Conservation (phyloP, 495 filamentous ascomycete genomes). For the Parathielavia appendiculata region DNA sequence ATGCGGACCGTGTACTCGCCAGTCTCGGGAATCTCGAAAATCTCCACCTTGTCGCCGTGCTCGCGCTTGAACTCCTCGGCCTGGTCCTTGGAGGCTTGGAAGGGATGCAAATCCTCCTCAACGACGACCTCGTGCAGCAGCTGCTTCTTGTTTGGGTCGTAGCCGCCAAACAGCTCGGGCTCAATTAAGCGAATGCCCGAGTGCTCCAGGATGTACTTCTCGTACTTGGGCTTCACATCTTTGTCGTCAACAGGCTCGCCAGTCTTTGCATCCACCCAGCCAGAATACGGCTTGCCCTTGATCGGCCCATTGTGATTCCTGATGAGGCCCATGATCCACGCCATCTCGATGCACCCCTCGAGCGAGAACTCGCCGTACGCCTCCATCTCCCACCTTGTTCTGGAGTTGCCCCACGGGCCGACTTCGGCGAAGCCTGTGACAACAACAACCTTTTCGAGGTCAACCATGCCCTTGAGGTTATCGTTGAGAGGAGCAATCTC, state of each 20-base stretch:
- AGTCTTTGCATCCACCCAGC: slow-evolving; percentile 94
- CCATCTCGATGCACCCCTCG: slow-evolving; percentile 98
- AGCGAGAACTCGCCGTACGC: slow-evolving; percentile 93
- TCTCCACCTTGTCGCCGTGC: slow-evolving; percentile 94
- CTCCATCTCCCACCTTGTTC: slow-evolving; percentile 99
- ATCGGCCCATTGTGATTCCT: slow-evolving; percentile 98
- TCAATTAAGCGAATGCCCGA: slow-evolving; percentile 97
- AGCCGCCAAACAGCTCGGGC: slow-evolving; percentile 93
- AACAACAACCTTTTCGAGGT: slow-evolving; percentile 95
- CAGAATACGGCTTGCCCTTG: slow-evolving; percentile 93
- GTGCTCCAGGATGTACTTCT: slow-evolving; percentile 93
- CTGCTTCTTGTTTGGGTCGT: slow-evolving; percentile 98
- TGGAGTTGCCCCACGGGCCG: slow-evolving; percentile 95
- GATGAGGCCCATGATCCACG: slow-evolving; percentile 99
- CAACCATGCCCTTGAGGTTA: slow-evolving; percentile 92
- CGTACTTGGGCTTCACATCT: slow-evolving; percentile 93
- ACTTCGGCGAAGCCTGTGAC: slow-evolving; percentile 96
- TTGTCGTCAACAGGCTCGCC: slow-evolving; percentile 96
- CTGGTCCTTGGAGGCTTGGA: slow-evolving; percentile 94
- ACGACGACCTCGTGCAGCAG: slow-evolving; percentile 96
- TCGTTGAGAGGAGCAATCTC: slow-evolving; percentile 85
- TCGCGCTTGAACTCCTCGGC: slow-evolving; percentile 95
- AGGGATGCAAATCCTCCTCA: slow-evolving; percentile 91
- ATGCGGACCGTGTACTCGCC: slow-evolving; percentile 92
- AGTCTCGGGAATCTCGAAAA: slow-evolving; percentile 91